Percentiles rank a stretch among this genome's conserved stretches.
These are phyloP conservation scores for Exsudoporus frostii DNA, from an alignment of 768 basidiomycete species.

Conservation along the genomic window DNA sequence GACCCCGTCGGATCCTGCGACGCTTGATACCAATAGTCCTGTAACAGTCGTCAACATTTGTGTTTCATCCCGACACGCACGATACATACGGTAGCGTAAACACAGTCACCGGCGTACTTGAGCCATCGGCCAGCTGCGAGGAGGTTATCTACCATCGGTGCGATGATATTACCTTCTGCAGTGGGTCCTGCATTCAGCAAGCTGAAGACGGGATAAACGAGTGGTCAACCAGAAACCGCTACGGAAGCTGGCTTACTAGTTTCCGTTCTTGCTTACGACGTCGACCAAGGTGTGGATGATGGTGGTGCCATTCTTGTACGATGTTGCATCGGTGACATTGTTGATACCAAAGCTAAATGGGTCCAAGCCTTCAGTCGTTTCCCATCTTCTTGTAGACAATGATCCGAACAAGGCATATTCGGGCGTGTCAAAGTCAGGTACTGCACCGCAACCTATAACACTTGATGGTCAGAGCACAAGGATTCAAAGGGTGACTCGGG, in stretches of 20 bases:
- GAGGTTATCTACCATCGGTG: slow-evolving; percentile 45
- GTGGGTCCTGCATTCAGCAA: slow-evolving; percentile 54
- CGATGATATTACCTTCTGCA: slow-evolving; percentile 52
- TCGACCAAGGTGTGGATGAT: slow-evolving; percentile 53
- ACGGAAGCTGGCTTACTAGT: slow-evolving; percentile 40
- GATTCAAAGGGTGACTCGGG: neutral
- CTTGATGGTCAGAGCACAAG: neutral
- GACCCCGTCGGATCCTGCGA: slow-evolving; percentile 36
- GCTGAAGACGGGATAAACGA: slow-evolving; percentile 24
- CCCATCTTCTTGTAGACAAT: slow-evolving; percentile 49
- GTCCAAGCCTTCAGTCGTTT: slow-evolving; percentile 58
- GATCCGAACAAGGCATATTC: slow-evolving; percentile 50
- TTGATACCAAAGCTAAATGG: slow-evolving; percentile 51
- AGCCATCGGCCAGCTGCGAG: slow-evolving; percentile 53
- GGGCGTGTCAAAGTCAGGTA: slow-evolving; percentile 54
- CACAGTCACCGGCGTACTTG: slow-evolving; percentile 45
- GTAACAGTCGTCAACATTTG: neutral
- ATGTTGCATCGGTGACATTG: slow-evolving; percentile 36
- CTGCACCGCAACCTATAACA: slow-evolving; percentile 42
- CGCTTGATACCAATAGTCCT: slow-evolving; percentile 50
- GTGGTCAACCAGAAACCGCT: neutral
- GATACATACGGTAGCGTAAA: slow-evolving; percentile 48
- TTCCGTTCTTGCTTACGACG: slow-evolving; percentile 61
- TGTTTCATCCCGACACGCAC: neutral
- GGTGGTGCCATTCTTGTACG: slow-evolving; percentile 49